Conservation (phyloP, 495 filamentous ascomycete species). For the Penicillium manginii region DNA sequence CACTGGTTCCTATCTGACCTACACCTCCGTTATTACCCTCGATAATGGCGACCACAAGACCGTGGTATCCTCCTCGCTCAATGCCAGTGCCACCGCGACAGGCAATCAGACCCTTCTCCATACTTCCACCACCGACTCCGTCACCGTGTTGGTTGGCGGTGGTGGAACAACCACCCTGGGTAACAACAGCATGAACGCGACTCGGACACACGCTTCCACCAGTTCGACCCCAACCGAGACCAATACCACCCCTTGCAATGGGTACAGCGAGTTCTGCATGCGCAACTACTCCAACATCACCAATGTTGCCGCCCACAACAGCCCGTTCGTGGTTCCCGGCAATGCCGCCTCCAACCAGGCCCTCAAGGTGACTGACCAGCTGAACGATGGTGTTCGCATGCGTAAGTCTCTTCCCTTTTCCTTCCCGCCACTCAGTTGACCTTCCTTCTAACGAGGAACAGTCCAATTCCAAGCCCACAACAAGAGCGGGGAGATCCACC, state of each 20-base stretch:
- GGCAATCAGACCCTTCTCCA: conserved; percentile 39
- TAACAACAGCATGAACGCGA: conserved; percentile 53
- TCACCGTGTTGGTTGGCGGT: conserved; percentile 46
- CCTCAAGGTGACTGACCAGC: conserved; percentile 68
- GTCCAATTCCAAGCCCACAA: conserved; percentile 86
- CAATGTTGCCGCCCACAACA: conserved; percentile 85
- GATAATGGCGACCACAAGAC: conserved; percentile 25
- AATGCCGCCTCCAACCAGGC: conserved; percentile 81
- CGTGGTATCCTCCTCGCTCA: conserved; percentile 22
- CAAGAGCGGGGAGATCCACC: conserved; percentile 60
- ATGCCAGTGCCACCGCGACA: conserved; percentile 21
- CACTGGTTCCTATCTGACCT: conserved; percentile 44
- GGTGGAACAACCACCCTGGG: conserved; percentile 34
- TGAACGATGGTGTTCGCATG: conserved; percentile 89
- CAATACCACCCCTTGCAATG: conserved; percentile 85
- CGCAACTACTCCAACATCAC: conserved; percentile 90
- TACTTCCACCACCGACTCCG: conserved; percentile 37
- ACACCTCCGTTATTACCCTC: conserved; percentile 44
- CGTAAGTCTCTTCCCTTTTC: conserved; percentile 35
- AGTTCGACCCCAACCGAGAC: conserved; percentile 50
- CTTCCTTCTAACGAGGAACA: conserved; percentile 22
- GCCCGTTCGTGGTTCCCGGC: conserved; percentile 70
- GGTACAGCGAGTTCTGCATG: conserved; percentile 79
- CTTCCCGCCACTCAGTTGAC: not conserved
- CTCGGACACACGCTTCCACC: conserved; percentile 32